Evolutionary conservation across 176 grass and related monocot species (phyloP).

Genomic region (Olyra latifolia): DNA sequence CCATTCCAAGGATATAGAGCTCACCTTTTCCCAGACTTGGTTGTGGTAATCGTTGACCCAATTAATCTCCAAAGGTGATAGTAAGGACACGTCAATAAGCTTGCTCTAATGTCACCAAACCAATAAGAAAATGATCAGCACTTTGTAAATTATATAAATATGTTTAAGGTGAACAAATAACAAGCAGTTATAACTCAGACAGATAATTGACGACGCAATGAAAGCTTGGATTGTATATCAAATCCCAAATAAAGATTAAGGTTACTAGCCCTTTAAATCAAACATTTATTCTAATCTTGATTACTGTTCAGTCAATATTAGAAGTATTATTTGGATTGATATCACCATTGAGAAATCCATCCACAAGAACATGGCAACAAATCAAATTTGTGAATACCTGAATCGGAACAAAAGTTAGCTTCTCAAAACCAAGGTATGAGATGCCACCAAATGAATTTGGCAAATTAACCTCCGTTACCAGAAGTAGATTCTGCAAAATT

Average conservation of each 20-base stretch:
- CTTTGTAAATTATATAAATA: neutral
- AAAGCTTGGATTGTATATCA: neutral
- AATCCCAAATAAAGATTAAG: neutral
- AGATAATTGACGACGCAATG: neutral
- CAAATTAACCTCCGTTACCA: conserved; percentile 71
- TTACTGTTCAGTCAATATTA: conserved; percentile 1
- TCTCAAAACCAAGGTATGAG: conserved; percentile 90
- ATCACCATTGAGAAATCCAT: neutral
- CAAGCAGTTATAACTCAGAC: neutral
- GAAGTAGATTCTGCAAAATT: conserved; percentile 80
- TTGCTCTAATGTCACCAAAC: conserved; percentile 55
- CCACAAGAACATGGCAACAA: conserved; percentile 17
- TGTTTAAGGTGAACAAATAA: conserved; percentile 11
- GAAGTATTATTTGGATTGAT: neutral
- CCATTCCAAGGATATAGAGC: neutral
- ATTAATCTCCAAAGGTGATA: conserved; percentile 70
- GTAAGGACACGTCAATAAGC: conserved; percentile 63
- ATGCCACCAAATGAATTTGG: conserved; percentile 83
- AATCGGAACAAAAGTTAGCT: conserved; percentile 94
- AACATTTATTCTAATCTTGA: neutral
- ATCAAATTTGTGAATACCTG: conserved; percentile 57
- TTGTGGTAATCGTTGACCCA: conserved; percentile 85
- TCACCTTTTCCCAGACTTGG: conserved; percentile 88
- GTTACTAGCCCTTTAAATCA: neutral
- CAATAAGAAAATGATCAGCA: conserved; percentile 1